Evolutionary conservation across 2,329 filamentous ascomycete genomes (phyloP).

Genomic region (Alternaria longipes): DNA sequence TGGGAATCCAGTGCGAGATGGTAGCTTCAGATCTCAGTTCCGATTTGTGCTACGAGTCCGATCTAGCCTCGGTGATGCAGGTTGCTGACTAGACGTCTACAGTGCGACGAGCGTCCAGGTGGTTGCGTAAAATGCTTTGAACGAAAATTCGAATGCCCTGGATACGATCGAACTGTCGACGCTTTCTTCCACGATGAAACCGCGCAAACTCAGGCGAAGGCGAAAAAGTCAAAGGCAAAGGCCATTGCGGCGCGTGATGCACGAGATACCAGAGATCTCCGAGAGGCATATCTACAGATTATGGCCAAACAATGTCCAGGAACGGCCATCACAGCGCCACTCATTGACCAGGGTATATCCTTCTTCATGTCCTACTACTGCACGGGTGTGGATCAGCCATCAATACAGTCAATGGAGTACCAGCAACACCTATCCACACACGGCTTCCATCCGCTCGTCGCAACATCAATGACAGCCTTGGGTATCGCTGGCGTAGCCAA

Average conservation of each 20-base stretch:
- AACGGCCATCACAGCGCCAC: constrained; percentile 26
- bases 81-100: constrained; percentile 2
- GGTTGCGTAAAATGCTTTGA: constrained; percentile 41
- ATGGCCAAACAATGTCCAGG: constrained; percentile 23
- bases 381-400: constrained; percentile 40
- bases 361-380: constrained; percentile 46
- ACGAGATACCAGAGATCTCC: constrained; percentile 13
- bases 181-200: constrained; percentile 46
- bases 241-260: constrained; percentile 39
- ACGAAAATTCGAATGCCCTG: constrained; percentile 38
- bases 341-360: constrained; percentile 44
- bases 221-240: constrained; percentile 42
- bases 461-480: constrained; percentile 47
- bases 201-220: constrained; percentile 36
- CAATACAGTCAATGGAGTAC: constrained; percentile 33
- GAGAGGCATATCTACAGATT: constrained; percentile 4
- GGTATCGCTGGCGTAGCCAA: constrained; percentile 46
- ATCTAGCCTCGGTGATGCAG: neutral
- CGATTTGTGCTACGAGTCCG: neutral
- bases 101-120: constrained; percentile 45
- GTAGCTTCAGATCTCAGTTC: neutral
- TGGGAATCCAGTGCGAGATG: constrained; percentile 11
- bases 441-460: constrained; percentile 46
- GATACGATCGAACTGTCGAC: constrained; percentile 43
- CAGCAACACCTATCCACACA: constrained; percentile 38